These are phyloP conservation scores for Nannochloris sp. DNA, from an alignment of 139 green algal genomes.

Conservation along the genomic window DNA sequence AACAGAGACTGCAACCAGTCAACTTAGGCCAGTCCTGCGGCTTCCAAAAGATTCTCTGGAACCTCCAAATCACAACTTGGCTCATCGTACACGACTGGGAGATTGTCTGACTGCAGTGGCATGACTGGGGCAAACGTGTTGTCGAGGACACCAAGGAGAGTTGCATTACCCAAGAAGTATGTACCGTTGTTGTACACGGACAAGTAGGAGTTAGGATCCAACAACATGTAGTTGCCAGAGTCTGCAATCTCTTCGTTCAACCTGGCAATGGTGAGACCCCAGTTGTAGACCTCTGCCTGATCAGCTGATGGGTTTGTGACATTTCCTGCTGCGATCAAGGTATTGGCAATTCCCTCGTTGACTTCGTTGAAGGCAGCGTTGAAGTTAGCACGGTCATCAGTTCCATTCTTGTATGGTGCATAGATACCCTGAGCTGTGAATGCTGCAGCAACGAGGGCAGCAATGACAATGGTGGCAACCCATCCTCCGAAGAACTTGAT, in stretches of 20 bases:
- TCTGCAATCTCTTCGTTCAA: neutral
- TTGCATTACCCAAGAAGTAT: constrained; percentile 8
- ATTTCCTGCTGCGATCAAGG: constrained; percentile 4
- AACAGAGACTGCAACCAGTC: too few relatives aligned
- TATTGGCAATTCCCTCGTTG: constrained; percentile 7
- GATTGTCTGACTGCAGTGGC: neutral
- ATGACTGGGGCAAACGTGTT: constrained; percentile 4
- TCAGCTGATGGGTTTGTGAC: constrained; percentile 3
- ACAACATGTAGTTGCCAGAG: neutral
- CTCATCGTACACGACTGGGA: neutral
- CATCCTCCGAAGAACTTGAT: constrained; percentile 21
- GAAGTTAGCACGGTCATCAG: neutral
- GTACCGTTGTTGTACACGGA: constrained; percentile 3
- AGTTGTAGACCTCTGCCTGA: neutral
- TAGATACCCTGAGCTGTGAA: constrained; percentile 31
- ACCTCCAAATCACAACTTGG: neutral
- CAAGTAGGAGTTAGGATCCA: neutral
- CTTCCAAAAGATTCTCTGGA: neutral
- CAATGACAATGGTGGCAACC: constrained; percentile 23
- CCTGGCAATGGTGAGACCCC: neutral
- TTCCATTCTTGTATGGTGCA: constrained; percentile 3
- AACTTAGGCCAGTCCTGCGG: neutral
- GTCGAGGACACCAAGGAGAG: neutral
- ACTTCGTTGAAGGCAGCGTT: constrained; percentile 4
- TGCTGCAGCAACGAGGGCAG: constrained; percentile 14